Evolutionary conservation across 768 basidiomycete species (phyloP).

Genomic region (Pleurotus djamor): DNA sequence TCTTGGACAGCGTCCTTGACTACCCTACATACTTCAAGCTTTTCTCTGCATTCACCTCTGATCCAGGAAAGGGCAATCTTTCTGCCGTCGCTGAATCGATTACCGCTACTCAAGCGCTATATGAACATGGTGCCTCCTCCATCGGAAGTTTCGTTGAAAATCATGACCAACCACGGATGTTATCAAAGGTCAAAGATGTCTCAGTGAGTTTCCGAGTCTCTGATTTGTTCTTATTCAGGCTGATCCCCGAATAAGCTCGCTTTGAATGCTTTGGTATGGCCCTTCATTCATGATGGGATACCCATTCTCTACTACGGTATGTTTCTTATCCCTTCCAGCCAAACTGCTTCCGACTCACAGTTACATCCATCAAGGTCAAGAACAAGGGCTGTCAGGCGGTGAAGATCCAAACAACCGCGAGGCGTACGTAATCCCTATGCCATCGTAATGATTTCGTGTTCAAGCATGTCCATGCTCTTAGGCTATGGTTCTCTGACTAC

Average conservation of each 20-base stretch:
- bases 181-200: conserved; percentile 45
- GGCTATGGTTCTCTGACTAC: conserved; percentile 63
- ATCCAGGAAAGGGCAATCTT: conserved; percentile 45
- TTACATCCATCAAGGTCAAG: too few relatives aligned
- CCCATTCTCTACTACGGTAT: conserved; percentile 68
- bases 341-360: too few relatives aligned
- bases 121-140: conserved; percentile 33
- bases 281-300: conserved; percentile 69
- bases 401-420: conserved; percentile 65
- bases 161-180: conserved; percentile 64
- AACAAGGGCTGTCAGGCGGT: conserved; percentile 60
- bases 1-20: conserved; percentile 58
- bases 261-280: conserved; percentile 61
- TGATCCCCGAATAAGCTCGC: conserved; percentile 16
- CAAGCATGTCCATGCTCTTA: conserved; percentile 13
- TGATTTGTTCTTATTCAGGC: background rate
- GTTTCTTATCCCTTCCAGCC: background rate
- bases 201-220: conserved; percentile 24
- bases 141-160: conserved; percentile 72
- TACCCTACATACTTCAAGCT: conserved; percentile 58
- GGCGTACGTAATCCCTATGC: conserved; percentile 28
- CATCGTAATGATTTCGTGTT: background rate
- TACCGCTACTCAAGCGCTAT: conserved; percentile 37
- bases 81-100: conserved; percentile 21
- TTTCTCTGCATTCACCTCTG: conserved; percentile 49